Evolutionary conservation across 345 rosid genomes (phyloP), one percentile per base, ranked within the genome.

Genomic region (Bruguiera sexangula): DNA sequence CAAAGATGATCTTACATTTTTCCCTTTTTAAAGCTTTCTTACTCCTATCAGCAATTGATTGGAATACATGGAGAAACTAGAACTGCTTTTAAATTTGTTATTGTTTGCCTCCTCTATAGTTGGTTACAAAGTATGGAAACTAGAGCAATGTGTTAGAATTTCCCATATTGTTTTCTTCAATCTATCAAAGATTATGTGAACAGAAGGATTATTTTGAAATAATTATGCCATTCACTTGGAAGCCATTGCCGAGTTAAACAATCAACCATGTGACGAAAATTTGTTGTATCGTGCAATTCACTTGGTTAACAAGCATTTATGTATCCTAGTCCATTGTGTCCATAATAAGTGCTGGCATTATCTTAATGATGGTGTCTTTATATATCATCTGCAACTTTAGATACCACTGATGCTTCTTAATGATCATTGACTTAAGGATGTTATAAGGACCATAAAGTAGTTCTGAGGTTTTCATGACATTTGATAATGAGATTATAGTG

Each of bases 11-110:
- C 18, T 43, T 13, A 13, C 5, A 13, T 11, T 43, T 39, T 39
- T 11, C 16, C 53, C 50, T 52, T 71, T 67, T 52, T 50, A 58
- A 43, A 68, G 56, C 62, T 21, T 51, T 32, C 32, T 39, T 43
- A 37, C 1, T 61, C 29, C 15, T 26, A 1, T 37, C 39, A 43
- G 22, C 37, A 46, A 31, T 2, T n/a, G 7, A 22, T 5, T 19
- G 48, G 27, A 52, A 31, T 50, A 9, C 27, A 18, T 30, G 39
- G 30, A 37, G 46, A 21, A 20, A 59, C 65, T 57, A 18, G 21
- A 66, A 52, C 37, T 31, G 32, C 32, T 27, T 37, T 36, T 39
- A 18, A 18, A 27, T 59, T 0, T 8, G 30, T 54, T 22, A 1
- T 54, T 62, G 32, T 50, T n/a, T 22, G 2, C 62, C 52, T 56